Evolutionary conservation across 2,329 filamentous ascomycete genomes (phyloP), one percentile per base, ranked within the genome.

Genomic region (Fusarium chuoi): DNA sequence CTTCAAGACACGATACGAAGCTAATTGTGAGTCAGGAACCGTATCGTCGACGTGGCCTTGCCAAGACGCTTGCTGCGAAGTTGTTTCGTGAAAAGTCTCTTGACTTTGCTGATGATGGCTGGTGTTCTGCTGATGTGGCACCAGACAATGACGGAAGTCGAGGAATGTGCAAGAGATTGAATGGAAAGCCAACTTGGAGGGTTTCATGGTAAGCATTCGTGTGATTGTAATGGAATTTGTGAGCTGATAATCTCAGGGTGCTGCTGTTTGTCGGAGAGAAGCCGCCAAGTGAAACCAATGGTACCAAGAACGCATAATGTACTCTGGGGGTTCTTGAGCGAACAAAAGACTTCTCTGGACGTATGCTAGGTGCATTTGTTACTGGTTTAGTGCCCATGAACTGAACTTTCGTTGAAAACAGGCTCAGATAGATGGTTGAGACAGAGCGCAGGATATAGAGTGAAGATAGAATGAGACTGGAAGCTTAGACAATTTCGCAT

Each of bases 71-170:
- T 8, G 88, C 88, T 2, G 82, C 85, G 30, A 91, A 87, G 77
- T 79, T 93, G 6, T 85, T 93, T 51, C 82, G 82, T 8, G 86
- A 90, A 44, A 83, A 86, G 52, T 82, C 87, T 39, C 73, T 73
- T 7, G 80, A 82, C 1, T 89, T 85, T 41, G 84, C 83, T 3
- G 75, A 84, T 0, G 88, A 89, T 42, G 86, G 84, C 12, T 89
- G 87, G 84, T 87, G 85, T 33, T 87, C 89, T 67, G 91, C 91
- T 5, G 91, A 94, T 79, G 92, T 94, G 1, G 87, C 89, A 6
- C 82, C 86, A 1, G 86, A 87, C 2, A 94, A 94, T 73, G 65
- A 79, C 5, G 86, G 87, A 45, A 94, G 92, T 76, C 86, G 89
- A 55, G 87, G 83, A 0, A 88, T 94, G 41, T 93, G 90, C 74